These are phyloP conservation scores for Paecilomyces dactylethromorphus DNA, from an alignment of 2,329 filamentous ascomycete species.

Conservation along the genomic window DNA sequence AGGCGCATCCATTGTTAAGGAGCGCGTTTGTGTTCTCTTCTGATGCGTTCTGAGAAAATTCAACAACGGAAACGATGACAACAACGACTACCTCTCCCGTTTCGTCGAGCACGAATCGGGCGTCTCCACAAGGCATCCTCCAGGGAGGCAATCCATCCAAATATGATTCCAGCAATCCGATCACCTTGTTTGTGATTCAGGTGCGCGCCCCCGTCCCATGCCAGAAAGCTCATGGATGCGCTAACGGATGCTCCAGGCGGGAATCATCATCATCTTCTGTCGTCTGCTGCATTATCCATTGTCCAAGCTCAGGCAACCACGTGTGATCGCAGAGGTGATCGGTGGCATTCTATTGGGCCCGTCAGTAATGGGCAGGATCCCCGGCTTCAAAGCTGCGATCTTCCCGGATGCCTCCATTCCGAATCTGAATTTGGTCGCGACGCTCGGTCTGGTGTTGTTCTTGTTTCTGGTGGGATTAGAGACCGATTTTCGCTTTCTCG, in stretches of 20 bases:
- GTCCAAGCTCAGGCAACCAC: constrained; percentile 68
- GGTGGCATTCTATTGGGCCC: constrained; percentile 81
- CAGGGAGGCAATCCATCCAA: constrained; percentile 63
- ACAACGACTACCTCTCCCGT: no score
- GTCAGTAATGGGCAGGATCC: constrained; percentile 80
- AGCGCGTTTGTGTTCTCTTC: no score
- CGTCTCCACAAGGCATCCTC: constrained; percentile 59
- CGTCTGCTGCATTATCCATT: constrained; percentile 70
- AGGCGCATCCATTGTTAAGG: no score
- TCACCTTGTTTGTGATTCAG: constrained; percentile 71
- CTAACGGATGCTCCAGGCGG: constrained; percentile 42
- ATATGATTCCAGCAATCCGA: constrained; percentile 65
- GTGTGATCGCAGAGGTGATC: constrained; percentile 78
- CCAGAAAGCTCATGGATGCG: neutral
- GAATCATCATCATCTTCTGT: constrained; percentile 69
- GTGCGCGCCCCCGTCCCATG: constrained; percentile 30
- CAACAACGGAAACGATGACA: no score
- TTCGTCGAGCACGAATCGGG: constrained; percentile 25
- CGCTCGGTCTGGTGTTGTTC: constrained; percentile 76
- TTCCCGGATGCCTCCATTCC: constrained; percentile 72
- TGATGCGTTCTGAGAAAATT: no score
- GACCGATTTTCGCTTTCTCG: constrained; percentile 71
- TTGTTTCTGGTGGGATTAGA: constrained; percentile 84
- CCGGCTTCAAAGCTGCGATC: constrained; percentile 67
- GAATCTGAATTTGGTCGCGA: constrained; percentile 69